These are phyloP conservation scores for Neonectria magnoliae DNA, from an alignment of 2,329 filamentous ascomycete genomes.

Conservation along the genomic window DNA sequence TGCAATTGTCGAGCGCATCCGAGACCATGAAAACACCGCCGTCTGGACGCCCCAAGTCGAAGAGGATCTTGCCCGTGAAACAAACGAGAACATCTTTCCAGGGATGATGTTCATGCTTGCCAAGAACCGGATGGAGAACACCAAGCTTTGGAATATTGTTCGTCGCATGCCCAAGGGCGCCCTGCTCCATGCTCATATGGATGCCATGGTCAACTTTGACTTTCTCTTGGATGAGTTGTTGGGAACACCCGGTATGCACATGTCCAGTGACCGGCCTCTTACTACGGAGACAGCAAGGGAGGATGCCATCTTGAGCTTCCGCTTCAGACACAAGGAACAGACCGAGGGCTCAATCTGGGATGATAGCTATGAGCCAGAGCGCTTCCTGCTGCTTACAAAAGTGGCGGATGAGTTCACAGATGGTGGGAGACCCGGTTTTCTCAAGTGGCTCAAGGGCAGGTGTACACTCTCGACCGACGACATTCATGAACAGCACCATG, in stretches of 20 bases:
- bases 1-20: conserved; percentile 81
- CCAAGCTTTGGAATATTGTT: conserved; percentile 86
- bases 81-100: conserved; percentile 75
- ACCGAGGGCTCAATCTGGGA: conserved; percentile 71
- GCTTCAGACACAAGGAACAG: conserved; percentile 61
- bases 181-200: conserved; percentile 86
- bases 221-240: conserved; percentile 80
- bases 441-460: conserved; percentile 79
- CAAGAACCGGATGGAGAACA: conserved; percentile 86
- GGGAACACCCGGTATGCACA: conserved; percentile 76
- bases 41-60: conserved; percentile 82
- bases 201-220: conserved; percentile 90
- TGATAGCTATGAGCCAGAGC: conserved; percentile 66
- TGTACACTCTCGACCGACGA: conserved; percentile 78
- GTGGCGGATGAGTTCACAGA: conserved; percentile 81
- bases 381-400: conserved; percentile 65
- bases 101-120: conserved; percentile 95
- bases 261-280: conserved; percentile 70
- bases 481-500: conserved; percentile 81
- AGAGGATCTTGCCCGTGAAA: conserved; percentile 71
- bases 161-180: conserved; percentile 89
- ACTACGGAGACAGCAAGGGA: conserved; percentile 62
- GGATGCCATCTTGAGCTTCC: conserved; percentile 68
- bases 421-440: conserved; percentile 76
- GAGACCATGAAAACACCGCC: conserved; percentile 77